Conservation (phyloP, 371 early-diverging fungal genomes). For the Rhizopus microsporus region DNA sequence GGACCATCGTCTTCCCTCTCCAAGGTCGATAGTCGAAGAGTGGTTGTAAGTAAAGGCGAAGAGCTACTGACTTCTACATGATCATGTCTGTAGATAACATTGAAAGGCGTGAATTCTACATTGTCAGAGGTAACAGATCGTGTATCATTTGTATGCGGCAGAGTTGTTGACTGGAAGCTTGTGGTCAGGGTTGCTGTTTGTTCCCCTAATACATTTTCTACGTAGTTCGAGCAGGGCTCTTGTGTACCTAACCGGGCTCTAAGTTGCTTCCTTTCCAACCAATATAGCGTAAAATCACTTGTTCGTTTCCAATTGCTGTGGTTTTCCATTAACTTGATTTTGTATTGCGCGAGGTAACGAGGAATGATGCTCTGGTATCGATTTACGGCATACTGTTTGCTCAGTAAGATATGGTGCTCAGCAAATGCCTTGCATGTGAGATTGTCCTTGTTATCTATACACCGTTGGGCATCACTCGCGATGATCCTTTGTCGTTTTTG, state of each 20-base stretch:
- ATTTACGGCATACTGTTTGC: conserved; percentile 15
- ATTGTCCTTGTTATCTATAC: conserved; percentile 12
- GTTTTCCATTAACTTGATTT: conserved; percentile 11
- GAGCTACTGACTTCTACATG: conserved; percentile 4
- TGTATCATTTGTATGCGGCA: conserved; percentile 16
- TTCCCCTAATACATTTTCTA: conserved; percentile 17
- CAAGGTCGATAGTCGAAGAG: conserved; percentile 8
- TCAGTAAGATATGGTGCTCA: conserved; percentile 13
- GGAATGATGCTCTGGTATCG: conserved; percentile 18
- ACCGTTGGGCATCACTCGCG: conserved; percentile 14
- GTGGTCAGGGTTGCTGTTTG: conserved; percentile 16
- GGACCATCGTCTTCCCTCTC: conserved; percentile 7
- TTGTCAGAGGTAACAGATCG: conserved; percentile 13
- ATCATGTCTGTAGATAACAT: conserved; percentile 6
- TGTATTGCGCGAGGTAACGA: conserved; percentile 16
- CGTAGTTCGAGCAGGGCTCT: conserved; percentile 15
- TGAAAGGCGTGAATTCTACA: conserved; percentile 10
- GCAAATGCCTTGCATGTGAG: conserved; percentile 17
- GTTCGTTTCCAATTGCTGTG: conserved; percentile 14
- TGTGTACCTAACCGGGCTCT: conserved; percentile 13
- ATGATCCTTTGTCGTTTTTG: conserved; percentile 10
- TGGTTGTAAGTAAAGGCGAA: conserved; percentile 9
- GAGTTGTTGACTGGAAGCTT: conserved; percentile 19
- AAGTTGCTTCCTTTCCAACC: conserved; percentile 15
- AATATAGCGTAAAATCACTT: conserved; percentile 17